These are phyloP conservation scores for Lepidium didymum DNA, from an alignment of 345 rosid genomes.

Conservation along the genomic window DNA sequence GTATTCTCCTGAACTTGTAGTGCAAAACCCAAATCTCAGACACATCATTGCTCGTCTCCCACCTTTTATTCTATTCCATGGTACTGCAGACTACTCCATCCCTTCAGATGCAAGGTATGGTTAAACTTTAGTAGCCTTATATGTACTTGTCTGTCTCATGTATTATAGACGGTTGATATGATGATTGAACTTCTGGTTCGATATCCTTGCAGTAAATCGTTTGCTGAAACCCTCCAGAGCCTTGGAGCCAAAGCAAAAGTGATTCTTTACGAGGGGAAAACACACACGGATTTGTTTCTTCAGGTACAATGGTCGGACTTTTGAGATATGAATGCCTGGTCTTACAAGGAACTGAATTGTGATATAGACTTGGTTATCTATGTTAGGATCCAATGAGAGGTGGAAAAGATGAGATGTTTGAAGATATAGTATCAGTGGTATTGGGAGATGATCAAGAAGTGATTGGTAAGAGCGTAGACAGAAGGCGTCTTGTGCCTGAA, in stretches of 20 bases:
- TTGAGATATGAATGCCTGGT: background rate
- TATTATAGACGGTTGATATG: background rate
- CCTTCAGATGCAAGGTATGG: constrained; percentile 84
- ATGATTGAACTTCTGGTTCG: background rate
- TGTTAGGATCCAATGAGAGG: constrained; percentile 98
- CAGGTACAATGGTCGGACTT: constrained; percentile 43
- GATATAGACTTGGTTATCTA: background rate
- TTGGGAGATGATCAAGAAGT: constrained; percentile 52
- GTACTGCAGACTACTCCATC: constrained; percentile 91
- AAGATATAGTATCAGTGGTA: constrained; percentile 62
- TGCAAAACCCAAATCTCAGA: constrained; percentile 50
- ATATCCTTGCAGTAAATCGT: constrained; percentile 50
- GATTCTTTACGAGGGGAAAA: constrained; percentile 74
- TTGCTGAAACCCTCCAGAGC: constrained; percentile 65
- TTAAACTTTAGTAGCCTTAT: background rate
- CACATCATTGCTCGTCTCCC: constrained; percentile 65
- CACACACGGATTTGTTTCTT: constrained; percentile 93
- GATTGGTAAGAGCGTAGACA: constrained; percentile 43
- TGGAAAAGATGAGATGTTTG: constrained; percentile 77
- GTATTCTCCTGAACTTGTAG: constrained; percentile 81
- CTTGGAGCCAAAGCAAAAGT: constrained; percentile 72
- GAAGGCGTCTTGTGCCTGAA: constrained; percentile 91
- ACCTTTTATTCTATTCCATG: constrained; percentile 75
- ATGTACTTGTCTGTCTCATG: constrained; percentile 4
- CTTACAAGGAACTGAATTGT: background rate